phyloP scores from a whole-genome alignment of 192 early-diverging fungal species.

The Phlyctochytrium planicorne region DNA sequence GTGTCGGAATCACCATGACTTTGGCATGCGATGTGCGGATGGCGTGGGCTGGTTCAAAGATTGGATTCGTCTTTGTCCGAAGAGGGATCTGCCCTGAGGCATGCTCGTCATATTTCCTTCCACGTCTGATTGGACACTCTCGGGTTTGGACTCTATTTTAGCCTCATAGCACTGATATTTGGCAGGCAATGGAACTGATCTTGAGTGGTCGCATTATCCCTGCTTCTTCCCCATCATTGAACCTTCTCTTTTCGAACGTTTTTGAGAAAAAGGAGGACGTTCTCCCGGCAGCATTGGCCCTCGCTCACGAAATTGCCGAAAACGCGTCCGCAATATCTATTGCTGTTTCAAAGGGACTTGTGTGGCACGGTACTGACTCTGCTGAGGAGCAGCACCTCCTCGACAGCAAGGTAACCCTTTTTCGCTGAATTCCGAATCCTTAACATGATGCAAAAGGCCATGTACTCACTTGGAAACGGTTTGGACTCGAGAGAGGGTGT shows the following conservation, averaged over 20 bases:
- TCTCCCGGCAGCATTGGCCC: not conserved
- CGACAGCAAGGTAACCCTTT: constrained; percentile 18
- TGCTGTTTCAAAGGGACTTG: not conserved
- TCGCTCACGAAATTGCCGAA: not conserved
- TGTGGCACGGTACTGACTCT: constrained; percentile 8
- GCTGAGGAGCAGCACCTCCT: constrained; percentile 24
- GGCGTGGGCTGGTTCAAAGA: constrained; percentile 19
- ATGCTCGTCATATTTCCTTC: too few relatives aligned
- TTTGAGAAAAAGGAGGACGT: too few relatives aligned
- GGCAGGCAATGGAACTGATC: too few relatives aligned
- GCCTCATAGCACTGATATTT: too few relatives aligned
- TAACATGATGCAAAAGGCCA: too few relatives aligned
- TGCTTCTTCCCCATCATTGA: too few relatives aligned
- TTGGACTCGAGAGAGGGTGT: constrained; percentile 16
- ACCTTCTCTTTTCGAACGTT: too few relatives aligned
- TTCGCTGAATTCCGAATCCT: too few relatives aligned
- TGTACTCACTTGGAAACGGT: constrained; percentile 12
- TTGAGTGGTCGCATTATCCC: too few relatives aligned
- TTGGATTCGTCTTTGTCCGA: constrained; percentile 31
- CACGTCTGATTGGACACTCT: too few relatives aligned
- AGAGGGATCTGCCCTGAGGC: constrained; percentile 19
- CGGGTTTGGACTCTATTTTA: too few relatives aligned
- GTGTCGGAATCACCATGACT: constrained; percentile 24
- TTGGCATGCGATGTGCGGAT: constrained; percentile 27
- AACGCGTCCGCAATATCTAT: not conserved